These are phyloP conservation scores for Microcyclospora tardicrescens DNA, from an alignment of 2,329 filamentous ascomycete species.

Conservation along the genomic window DNA sequence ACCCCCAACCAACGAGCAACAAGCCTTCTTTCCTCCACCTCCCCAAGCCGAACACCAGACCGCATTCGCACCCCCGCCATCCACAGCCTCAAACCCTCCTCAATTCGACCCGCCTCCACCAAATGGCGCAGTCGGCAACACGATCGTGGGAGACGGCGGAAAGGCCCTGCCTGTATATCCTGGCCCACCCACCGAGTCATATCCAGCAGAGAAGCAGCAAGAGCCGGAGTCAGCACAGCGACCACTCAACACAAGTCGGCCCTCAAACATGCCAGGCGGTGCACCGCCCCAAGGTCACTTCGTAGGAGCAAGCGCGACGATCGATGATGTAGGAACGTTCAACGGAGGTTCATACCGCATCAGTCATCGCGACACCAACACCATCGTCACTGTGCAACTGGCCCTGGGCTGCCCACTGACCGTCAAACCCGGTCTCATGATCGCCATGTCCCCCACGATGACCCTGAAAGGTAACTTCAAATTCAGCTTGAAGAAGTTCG, in stretches of 20 bases:
- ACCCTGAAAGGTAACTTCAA: slow-evolving; percentile 72
- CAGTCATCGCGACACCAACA: slow-evolving; percentile 83
- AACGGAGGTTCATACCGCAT: slow-evolving; percentile 92
- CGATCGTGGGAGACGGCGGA: slow-evolving; percentile 15
- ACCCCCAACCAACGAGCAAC: slow-evolving; percentile 7
- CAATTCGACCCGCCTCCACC: slow-evolving; percentile 24
- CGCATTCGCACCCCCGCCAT: slow-evolving; percentile 14
- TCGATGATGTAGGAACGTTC: slow-evolving; percentile 87
- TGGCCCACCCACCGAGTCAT: slow-evolving; percentile 22
- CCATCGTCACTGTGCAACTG: slow-evolving; percentile 75
- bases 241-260: slow-evolving; percentile 19
- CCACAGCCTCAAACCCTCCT: slow-evolving; percentile 15
- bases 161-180: slow-evolving; percentile 22
- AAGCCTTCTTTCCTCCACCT: slow-evolving; percentile 17
- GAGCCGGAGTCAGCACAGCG: slow-evolving; percentile 15
- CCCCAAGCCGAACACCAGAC: slow-evolving; percentile 12
- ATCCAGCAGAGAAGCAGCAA: slow-evolving; percentile 22
- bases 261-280: slow-evolving; percentile 22
- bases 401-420: slow-evolving; percentile 75
- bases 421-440: slow-evolving; percentile 78
- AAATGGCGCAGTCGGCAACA: slow-evolving; percentile 20
- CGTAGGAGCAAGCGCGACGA: slow-evolving; percentile 45
- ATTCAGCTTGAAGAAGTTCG: slow-evolving; percentile 83
- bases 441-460: slow-evolving; percentile 84
- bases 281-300: slow-evolving; percentile 44